Evolutionary conservation across 2,329 filamentous ascomycete genomes (phyloP), one percentile per base, ranked within the genome.

Genomic region (Fusarium sp.): DNA sequence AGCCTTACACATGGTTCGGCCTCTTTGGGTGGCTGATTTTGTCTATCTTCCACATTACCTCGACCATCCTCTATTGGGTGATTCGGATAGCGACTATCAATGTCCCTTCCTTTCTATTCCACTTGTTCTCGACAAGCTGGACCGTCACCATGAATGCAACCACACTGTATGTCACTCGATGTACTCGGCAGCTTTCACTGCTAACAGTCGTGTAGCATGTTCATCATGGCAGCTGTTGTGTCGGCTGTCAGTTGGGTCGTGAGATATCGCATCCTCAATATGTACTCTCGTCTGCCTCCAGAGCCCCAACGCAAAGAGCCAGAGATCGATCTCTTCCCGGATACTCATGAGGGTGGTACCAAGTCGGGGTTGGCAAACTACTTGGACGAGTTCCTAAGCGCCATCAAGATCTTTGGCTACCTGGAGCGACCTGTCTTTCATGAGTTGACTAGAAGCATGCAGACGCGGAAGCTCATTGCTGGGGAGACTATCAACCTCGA

Each of bases 131-230:
- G 8, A 95, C 93, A 69, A 97, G 92, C 79, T 84, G 97, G 83
- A 99, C 96, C 0, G 93, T 99, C 76, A 99, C 96, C 12, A 97
- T 99, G 94, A 98, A 98, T 78, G 95, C 96, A 73, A 98, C 95
- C 20, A 99, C 96, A 18, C 81, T 99, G 89, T 97, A 88, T 77
- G 89, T 62, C 67, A 57, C 46, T 49, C 54, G 40, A 46, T 49
- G 46, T 47, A 37, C 51, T 51, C 45, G 49, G 26, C 12, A 36
- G 46, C 34, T 11, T 51, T 41, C 37, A 50, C 23, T 55, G 47
- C 70, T 74, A 58, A 74, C 55, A 20, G 18, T 41, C 20, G 3
- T 37, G 44, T 44, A 92, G 90, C 47, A 89, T 97, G 79, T 82
- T 98, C 71, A 93, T 98, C 58, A 76, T 93, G 61, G 84, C 91